Conservation (phyloP, 306 rosid species). For the Sindora glabra region DNA sequence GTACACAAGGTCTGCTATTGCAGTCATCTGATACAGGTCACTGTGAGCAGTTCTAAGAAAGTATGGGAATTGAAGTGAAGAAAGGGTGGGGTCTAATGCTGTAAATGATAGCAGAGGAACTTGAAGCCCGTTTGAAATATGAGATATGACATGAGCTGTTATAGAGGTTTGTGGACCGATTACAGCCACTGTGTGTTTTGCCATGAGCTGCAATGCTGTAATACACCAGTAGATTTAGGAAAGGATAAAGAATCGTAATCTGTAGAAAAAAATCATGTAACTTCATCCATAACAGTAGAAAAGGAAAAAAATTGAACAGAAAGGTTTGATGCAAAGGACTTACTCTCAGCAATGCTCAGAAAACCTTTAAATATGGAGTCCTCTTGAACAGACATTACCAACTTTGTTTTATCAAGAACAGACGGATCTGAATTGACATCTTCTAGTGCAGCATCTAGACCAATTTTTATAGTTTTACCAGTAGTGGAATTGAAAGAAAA, state of each 20-base stretch:
- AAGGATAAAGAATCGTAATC: constrained; percentile 7
- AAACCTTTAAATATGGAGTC: constrained; percentile 76
- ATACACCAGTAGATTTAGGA: background rate
- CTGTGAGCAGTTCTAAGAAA: constrained; percentile 65
- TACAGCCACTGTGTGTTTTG: constrained; percentile 67
- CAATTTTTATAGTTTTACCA: constrained; percentile 54
- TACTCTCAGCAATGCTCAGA: constrained; percentile 82
- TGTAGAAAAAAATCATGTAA: constrained; percentile 1
- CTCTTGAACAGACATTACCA: constrained; percentile 45
- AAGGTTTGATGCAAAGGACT: constrained; percentile 12
- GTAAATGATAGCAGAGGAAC: constrained; percentile 76
- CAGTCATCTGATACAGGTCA: constrained; percentile 78
- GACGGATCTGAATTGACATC: constrained; percentile 81
- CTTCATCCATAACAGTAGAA: background rate
- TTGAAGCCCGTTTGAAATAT: constrained; percentile 85
- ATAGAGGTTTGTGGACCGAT: constrained; percentile 88
- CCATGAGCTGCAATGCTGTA: constrained; percentile 78
- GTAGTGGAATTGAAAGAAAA: constrained; percentile 47
- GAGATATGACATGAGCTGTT: constrained; percentile 83
- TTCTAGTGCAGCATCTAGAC: constrained; percentile 55
- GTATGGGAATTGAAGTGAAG: constrained; percentile 87
- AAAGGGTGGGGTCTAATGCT: constrained; percentile 77
- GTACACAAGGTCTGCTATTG: constrained; percentile 68
- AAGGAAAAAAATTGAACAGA: background rate
- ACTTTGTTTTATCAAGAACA: constrained; percentile 54